These are phyloP conservation scores for Phellopilus nigrolimitatus DNA, from an alignment of 1,284 basidiomycete species.

Conservation along the genomic window DNA sequence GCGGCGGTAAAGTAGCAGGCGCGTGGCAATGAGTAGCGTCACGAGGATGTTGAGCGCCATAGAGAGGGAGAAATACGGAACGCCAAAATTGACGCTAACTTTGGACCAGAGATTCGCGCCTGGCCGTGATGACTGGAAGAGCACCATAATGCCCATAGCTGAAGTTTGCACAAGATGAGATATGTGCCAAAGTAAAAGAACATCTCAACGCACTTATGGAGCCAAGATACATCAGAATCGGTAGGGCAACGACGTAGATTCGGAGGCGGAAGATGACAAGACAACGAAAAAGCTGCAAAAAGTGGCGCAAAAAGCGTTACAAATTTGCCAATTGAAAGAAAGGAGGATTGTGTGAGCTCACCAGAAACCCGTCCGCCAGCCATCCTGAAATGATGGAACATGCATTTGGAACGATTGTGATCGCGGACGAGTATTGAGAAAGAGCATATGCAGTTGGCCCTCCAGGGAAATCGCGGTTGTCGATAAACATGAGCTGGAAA, in stretches of 20 bases:
- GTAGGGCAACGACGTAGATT: slow-evolving; percentile 24
- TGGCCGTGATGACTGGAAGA: slow-evolving; percentile 24
- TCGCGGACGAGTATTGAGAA: too few relatives aligned
- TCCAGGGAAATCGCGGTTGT: slow-evolving; percentile 20
- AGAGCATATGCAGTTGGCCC: too few relatives aligned
- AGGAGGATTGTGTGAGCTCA: too few relatives aligned
- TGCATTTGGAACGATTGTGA: too few relatives aligned
- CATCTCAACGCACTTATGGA: too few relatives aligned
- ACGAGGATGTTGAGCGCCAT: slow-evolving; percentile 35
- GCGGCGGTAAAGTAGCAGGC: too few relatives aligned
- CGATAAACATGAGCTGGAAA: slow-evolving; percentile 4
- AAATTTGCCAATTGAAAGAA: too few relatives aligned
- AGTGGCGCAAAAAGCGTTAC: too few relatives aligned
- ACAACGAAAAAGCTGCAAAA: slow-evolving; percentile 26
- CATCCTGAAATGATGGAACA: too few relatives aligned
- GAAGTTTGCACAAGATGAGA: too few relatives aligned
- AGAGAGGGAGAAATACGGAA: slow-evolving; percentile 32
- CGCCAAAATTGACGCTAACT: slow-evolving; percentile 26
- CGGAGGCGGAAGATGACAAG: slow-evolving; percentile 25
- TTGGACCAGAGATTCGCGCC: slow-evolving; percentile 23
- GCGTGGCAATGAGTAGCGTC: slow-evolving; percentile 34
- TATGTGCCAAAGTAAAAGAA: too few relatives aligned
- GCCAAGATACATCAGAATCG: slow-evolving; percentile 22
- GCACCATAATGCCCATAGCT: slow-evolving; percentile 24
- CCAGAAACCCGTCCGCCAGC: too few relatives aligned